Percentiles rank a stretch among this genome's conserved stretches.
Conservation (phyloP, 2,329 filamentous ascomycete species). For the Nigrospora sphaerica region DNA sequence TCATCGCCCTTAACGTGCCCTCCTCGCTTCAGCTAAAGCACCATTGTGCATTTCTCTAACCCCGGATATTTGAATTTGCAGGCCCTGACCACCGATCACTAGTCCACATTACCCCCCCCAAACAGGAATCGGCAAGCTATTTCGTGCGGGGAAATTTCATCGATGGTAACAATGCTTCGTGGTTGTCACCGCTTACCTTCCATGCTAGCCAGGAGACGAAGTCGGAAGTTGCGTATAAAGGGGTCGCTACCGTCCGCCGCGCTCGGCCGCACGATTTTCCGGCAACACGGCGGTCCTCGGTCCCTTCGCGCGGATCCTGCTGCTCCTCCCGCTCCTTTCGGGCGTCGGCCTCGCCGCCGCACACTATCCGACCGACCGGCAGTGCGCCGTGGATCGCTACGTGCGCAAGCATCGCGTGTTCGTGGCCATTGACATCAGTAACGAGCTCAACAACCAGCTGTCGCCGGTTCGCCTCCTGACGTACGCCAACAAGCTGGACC, state of each 20-base stretch:
- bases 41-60: too few species aligned
- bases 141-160: not conserved
- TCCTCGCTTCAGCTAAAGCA: too few species aligned
- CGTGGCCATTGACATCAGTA: slow-evolving; percentile 27
- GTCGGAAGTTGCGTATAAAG: not conserved
- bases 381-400: slow-evolving; percentile 3
- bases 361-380: not conserved
- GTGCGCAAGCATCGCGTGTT: slow-evolving; percentile 18
- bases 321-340: not conserved
- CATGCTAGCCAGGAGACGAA: not conserved
- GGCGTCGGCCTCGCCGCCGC: not conserved
- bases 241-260: not conserved
- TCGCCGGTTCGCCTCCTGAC: slow-evolving; percentile 26
- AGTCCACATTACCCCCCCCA: not conserved
- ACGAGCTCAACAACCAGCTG: slow-evolving; percentile 28
- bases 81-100: not conserved
- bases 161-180: not conserved
- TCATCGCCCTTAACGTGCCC: too few species aligned
- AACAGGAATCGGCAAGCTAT: not conserved
- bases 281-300: not conserved
- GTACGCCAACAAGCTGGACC: slow-evolving; percentile 29
- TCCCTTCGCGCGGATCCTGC: not conserved
- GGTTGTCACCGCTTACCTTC: too few species aligned
- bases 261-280: not conserved
- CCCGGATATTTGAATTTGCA: not conserved